Conservation (phyloP, 345 rosid species). For the Theobroma cacao region DNA sequence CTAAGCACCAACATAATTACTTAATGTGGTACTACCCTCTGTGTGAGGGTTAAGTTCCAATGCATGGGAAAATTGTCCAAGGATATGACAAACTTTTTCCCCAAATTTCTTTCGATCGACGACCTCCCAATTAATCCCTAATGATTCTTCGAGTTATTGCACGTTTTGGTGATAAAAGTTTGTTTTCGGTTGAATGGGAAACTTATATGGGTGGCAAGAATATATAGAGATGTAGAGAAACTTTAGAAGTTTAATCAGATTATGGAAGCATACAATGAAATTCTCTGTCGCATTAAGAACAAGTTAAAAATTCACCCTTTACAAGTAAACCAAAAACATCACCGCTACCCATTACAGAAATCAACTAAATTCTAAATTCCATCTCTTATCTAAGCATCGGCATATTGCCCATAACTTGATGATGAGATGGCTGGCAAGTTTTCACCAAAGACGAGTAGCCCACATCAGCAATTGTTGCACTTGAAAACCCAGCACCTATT, state of each 20-base stretch:
- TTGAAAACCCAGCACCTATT: slow-evolving; percentile 30
- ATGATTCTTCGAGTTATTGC: neutral
- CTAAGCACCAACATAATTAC: neutral
- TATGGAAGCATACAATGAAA: neutral
- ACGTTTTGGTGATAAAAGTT: neutral
- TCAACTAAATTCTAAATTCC: neutral
- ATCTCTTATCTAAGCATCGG: slow-evolving; percentile 52
- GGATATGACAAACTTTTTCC: neutral
- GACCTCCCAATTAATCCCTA: neutral
- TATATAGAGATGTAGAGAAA: neutral
- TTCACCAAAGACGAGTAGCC: slow-evolving; percentile 42
- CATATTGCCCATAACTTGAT: slow-evolving; percentile 46
- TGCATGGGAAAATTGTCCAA: neutral
- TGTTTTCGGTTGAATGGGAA: neutral
- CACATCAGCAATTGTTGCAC: slow-evolving; percentile 30
- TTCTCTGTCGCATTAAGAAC: neutral
- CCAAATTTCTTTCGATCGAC: neutral
- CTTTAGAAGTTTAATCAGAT: neutral
- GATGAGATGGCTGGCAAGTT: slow-evolving; percentile 47
- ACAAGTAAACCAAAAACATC: slow-evolving; percentile 8
- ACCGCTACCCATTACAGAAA: neutral
- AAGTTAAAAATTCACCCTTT: slow-evolving; percentile 7
- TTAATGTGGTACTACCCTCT: neutral
- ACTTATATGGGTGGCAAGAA: neutral
- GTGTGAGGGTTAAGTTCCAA: neutral